phyloP scores from a whole-genome alignment of 1,284 basidiomycete genomes.

The Somion occarium region DNA sequence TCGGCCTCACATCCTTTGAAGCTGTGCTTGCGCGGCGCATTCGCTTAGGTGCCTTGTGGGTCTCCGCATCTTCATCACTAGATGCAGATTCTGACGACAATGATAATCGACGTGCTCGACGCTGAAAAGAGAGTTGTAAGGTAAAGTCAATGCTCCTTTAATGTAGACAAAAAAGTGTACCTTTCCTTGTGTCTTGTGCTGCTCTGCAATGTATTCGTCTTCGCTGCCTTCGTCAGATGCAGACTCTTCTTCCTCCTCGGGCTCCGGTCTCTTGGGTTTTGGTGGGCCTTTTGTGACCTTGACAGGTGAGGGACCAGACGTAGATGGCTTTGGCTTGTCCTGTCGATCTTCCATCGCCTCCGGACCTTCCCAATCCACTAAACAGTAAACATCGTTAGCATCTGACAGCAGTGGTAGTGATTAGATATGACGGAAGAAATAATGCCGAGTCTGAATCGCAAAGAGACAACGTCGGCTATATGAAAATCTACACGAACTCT shows the following conservation, averaged over 20 bases:
- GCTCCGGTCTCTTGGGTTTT: conserved; percentile 7
- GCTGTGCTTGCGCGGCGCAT: conserved; percentile 15
- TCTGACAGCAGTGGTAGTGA: not conserved
- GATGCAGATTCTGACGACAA: conserved; percentile 42
- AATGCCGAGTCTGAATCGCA: no score
- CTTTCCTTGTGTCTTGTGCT: conserved; percentile 28
- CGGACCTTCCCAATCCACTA: conserved; percentile 70
- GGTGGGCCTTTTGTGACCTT: conserved; percentile 1
- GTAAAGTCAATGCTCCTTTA: not conserved
- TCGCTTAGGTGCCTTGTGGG: conserved; percentile 15
- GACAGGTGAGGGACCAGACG: conserved; percentile 1
- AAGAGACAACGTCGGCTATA: not conserved
- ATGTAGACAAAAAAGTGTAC: conserved; percentile 34
- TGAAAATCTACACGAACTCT: not conserved
- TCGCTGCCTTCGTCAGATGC: conserved; percentile 50
- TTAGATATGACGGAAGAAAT: not conserved
- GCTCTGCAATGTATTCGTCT: conserved; percentile 63
- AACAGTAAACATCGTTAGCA: conserved; percentile 18
- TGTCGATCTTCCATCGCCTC: conserved; percentile 42
- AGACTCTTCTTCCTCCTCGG: conserved; percentile 34
- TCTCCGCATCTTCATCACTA: conserved; percentile 24
- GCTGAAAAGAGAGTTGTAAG: conserved; percentile 7
- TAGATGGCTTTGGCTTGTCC: conserved; percentile 4
- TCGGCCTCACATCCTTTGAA: conserved; percentile 10
- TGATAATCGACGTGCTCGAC: conserved; percentile 22